Conservation (phyloP, 75 land plant genomes). For the Larix kaempferi region DNA sequence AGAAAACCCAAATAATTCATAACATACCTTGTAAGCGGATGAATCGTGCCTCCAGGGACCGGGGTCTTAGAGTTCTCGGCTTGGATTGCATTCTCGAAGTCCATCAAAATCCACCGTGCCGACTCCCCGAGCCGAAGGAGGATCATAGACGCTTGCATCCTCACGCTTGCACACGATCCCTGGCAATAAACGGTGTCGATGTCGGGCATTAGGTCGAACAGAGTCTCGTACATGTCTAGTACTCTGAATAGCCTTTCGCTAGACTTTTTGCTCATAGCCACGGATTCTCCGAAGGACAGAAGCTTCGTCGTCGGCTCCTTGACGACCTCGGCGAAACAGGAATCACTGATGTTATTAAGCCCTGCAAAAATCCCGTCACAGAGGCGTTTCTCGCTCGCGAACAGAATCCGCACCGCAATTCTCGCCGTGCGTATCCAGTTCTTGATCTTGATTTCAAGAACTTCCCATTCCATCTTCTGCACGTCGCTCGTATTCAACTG, state of each 20-base stretch:
- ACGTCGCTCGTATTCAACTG: slow-evolving; percentile 60
- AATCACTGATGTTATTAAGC: slow-evolving; percentile 6
- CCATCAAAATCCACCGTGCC: slow-evolving; percentile 32
- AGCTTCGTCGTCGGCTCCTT: slow-evolving; percentile 49
- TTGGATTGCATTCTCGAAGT: slow-evolving; percentile 37
- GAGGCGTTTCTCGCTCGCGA: slow-evolving; percentile 57
- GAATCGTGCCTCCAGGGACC: slow-evolving; percentile 45
- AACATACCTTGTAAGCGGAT: slow-evolving; percentile 59
- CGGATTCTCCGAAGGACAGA: slow-evolving; percentile 58
- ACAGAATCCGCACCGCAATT: slow-evolving; percentile 43
- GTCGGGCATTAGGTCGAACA: slow-evolving; percentile 35
- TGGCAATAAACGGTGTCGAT: slow-evolving; percentile 46
- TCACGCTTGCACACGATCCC: slow-evolving; percentile 22
- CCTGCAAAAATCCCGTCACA: slow-evolving; percentile 46
- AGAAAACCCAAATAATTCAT: slow-evolving; percentile 65
- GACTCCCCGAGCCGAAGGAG: slow-evolving; percentile 33
- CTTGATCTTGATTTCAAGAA: slow-evolving; percentile 37
- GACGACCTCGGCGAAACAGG: slow-evolving; percentile 53
- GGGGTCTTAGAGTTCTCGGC: slow-evolving; percentile 23
- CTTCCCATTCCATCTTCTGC: slow-evolving; percentile 47
- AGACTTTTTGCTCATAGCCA: slow-evolving; percentile 30
- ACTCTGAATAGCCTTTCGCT: background rate
- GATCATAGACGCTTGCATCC: slow-evolving; percentile 37
- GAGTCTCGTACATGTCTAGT: slow-evolving; percentile 54
- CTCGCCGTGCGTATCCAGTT: slow-evolving; percentile 57